phyloP scores from a whole-genome alignment of 2,329 filamentous ascomycete genomes.

The Cladosporium sp. region DNA sequence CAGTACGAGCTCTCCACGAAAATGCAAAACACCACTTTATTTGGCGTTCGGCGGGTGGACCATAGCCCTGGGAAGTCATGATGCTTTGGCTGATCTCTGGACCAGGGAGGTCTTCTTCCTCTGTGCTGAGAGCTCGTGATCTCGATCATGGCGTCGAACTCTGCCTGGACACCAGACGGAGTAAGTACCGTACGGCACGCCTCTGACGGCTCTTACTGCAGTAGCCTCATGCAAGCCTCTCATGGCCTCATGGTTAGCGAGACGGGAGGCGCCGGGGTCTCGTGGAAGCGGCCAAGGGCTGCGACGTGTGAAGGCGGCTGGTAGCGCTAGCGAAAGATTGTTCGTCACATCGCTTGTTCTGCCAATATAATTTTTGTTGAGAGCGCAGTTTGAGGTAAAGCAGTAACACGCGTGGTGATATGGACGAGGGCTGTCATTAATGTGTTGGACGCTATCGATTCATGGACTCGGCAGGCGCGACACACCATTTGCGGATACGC shows the following conservation, averaged over 20 bases:
- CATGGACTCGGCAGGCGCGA: neutral
- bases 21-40: neutral
- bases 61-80: neutral
- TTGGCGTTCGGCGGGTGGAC: neutral
- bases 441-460: neutral
- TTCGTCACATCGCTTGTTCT: neutral
- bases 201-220: constrained; percentile 12
- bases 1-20: neutral
- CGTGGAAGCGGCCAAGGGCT: neutral
- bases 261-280: constrained; percentile 8
- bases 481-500: neutral
- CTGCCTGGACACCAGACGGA: neutral
- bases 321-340: constrained; percentile 5
- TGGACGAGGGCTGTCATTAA: neutral
- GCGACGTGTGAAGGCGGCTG: neutral
- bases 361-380: constrained; percentile 1
- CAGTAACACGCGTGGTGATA: neutral
- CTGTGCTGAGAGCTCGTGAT: neutral
- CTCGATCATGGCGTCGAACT: neutral
- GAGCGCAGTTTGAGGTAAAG: constrained; percentile 1
- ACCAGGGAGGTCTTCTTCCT: neutral
- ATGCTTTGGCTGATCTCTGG: constrained; percentile 1
- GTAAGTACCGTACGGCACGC: constrained; percentile 3
- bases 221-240: neutral
- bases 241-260: constrained; percentile 5